A percentile compares a stretch with the other conserved stretches of the same genome.
Evolutionary conservation across 169 alveolate species (phyloP).

Genomic region (Besnoitia besnoiti): DNA sequence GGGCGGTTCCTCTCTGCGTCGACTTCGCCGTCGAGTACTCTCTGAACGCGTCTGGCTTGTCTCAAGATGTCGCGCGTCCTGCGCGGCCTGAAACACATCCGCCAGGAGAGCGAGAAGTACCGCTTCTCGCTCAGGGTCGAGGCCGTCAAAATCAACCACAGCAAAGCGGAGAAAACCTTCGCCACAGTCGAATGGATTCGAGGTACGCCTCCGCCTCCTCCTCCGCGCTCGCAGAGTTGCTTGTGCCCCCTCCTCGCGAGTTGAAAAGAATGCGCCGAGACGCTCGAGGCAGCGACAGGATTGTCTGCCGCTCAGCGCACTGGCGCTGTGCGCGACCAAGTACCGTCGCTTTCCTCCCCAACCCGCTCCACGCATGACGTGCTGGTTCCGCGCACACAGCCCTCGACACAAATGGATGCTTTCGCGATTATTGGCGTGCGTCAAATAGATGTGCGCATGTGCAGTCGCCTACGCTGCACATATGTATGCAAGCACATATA

Average conservation of each 20-base stretch:
- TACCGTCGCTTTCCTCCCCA: too few species aligned
- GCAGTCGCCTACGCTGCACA: neutral
- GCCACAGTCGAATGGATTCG: slow-evolving; percentile 25
- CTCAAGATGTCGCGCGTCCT: slow-evolving; percentile 16
- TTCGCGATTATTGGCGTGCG: too few species aligned
- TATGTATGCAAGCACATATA: neutral
- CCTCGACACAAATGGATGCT: too few species aligned
- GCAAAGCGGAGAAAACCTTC: neutral
- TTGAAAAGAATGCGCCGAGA: too few species aligned
- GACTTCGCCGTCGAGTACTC: neutral
- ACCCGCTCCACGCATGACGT: too few species aligned
- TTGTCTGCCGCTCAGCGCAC: too few species aligned
- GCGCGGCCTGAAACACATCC: slow-evolving; percentile 7
- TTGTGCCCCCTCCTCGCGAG: too few species aligned
- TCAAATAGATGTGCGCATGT: neutral
- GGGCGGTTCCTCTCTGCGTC: neutral
- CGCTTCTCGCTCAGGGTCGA: neutral
- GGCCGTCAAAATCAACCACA: neutral
- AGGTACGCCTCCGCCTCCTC: neutral
- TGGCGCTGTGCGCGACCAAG: too few species aligned
- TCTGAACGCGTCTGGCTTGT: neutral
- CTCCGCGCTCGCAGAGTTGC: too few species aligned
- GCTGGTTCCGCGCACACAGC: too few species aligned
- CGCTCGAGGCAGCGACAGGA: too few species aligned
- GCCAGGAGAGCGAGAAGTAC: slow-evolving; percentile 23